Percentiles rank a stretch among this genome's conserved stretches.
Evolutionary conservation across 1,284 basidiomycete species (phyloP).

Genomic region (Cutaneotrichosporon arboriforme): DNA sequence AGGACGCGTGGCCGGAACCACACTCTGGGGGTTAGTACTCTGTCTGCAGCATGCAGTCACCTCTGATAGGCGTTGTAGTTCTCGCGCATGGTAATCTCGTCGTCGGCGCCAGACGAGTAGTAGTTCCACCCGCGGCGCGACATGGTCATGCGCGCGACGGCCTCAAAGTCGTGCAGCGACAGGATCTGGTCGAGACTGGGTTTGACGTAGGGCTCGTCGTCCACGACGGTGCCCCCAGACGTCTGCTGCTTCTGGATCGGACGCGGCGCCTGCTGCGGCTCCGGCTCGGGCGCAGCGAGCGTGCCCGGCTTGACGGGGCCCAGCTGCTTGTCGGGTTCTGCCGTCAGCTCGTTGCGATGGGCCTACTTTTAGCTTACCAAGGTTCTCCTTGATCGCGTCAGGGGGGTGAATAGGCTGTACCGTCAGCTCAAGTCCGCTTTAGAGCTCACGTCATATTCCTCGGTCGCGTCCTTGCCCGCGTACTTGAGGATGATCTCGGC

Average conservation of each 20-base stretch:
- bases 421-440: background rate
- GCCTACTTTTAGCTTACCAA: conserved; percentile 60
- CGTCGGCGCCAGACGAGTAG: conserved; percentile 79
- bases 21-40: conserved; percentile 67
- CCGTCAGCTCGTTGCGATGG: no score
- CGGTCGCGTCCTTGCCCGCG: conserved; percentile 70
- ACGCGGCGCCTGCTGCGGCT: conserved; percentile 32
- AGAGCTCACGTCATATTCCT: conserved; percentile 61
- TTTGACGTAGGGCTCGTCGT: conserved; percentile 38
- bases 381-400: conserved; percentile 74
- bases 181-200: conserved; percentile 72
- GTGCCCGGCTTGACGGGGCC: conserved; percentile 65
- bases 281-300: conserved; percentile 23
- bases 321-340: conserved; percentile 46
- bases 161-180: conserved; percentile 88
- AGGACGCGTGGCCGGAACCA: conserved; percentile 91
- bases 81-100: conserved; percentile 66
- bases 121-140: conserved; percentile 81
- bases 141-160: conserved; percentile 67
- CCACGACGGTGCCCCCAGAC: conserved; percentile 4
- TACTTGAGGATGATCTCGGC: conserved; percentile 64
- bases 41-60: conserved; percentile 13
- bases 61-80: background rate
- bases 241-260: conserved; percentile 32
- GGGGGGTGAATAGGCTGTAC: conserved; percentile 73